phyloP scores from a whole-genome alignment of 2,329 filamentous ascomycete genomes.

The Chaetomiaceae sp. region DNA sequence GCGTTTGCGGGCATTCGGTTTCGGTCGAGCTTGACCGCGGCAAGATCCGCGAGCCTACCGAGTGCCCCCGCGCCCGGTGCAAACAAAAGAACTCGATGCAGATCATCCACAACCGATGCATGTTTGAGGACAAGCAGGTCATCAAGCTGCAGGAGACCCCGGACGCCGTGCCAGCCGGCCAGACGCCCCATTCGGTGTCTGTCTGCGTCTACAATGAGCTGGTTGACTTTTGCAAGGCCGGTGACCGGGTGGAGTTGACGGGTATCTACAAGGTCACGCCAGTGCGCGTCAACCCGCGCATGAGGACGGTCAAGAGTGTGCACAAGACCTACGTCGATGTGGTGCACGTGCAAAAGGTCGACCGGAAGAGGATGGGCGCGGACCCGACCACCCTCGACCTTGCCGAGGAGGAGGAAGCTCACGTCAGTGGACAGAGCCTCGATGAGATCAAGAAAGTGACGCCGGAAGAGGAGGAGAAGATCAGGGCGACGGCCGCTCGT shows the following conservation, averaged over 20 bases:
- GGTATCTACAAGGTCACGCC: constrained; percentile 95
- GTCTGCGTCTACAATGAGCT: constrained; percentile 95
- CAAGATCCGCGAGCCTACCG: constrained; percentile 90
- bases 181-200: constrained; percentile 95
- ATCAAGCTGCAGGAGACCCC: constrained; percentile 98
- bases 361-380: constrained; percentile 89
- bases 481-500: constrained; percentile 72
- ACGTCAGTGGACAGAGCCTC: constrained; percentile 66
- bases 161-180: constrained; percentile 87
- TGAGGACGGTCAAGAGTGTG: constrained; percentile 86
- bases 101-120: constrained; percentile 92
- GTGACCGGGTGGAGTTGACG: constrained; percentile 91
- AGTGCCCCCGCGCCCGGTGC: constrained; percentile 80
- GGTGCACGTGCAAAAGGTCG: constrained; percentile 91
- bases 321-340: constrained; percentile 99
- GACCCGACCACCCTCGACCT: constrained; percentile 85
- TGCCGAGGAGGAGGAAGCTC: constrained; percentile 65
- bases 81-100: constrained; percentile 92
- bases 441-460: constrained; percentile 81
- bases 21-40: constrained; percentile 91
- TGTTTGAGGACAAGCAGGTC: constrained; percentile 95
- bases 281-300: constrained; percentile 88
- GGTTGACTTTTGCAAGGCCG: constrained; percentile 96
- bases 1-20: constrained; percentile 85
- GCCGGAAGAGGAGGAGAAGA: constrained; percentile 84